phyloP scores from a whole-genome alignment of 768 basidiomycete genomes.

The Pulveroboletus sp. region DNA sequence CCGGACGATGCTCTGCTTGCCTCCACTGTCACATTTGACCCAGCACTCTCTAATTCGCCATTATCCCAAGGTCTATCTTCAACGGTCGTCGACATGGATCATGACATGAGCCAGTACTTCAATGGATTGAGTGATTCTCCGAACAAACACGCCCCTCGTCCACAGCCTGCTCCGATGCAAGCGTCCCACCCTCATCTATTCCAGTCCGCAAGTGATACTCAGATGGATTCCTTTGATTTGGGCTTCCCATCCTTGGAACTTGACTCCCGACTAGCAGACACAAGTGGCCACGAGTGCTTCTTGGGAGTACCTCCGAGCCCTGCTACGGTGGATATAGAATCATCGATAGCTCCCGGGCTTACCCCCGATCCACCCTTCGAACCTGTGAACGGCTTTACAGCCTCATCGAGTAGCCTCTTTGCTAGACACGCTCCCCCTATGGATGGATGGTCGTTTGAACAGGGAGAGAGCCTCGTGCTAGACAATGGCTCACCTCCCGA shows the following conservation, averaged over 20 bases:
- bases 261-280: conserved; percentile 5
- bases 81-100: conserved; percentile 10
- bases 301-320: conserved; percentile 29
- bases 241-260: conserved; percentile 5
- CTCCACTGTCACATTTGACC: background rate
- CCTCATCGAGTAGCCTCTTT: conserved; percentile 7
- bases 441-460: conserved; percentile 9
- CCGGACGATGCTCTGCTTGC: background rate
- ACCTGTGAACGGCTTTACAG: background rate
- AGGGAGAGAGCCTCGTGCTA: background rate
- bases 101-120: conserved; percentile 26
- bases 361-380: background rate
- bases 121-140: conserved; percentile 25
- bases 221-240: conserved; percentile 1
- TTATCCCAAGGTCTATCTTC: background rate
- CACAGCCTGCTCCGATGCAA: background rate
- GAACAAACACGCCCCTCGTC: conserved; percentile 5
- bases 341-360: background rate
- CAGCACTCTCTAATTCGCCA: background rate
- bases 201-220: background rate
- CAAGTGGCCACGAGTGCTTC: conserved; percentile 16
- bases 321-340: background rate
- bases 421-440: background rate
- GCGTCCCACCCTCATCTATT: conserved; percentile 10
- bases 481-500: background rate